Base-by-base conservation (phyloP, 345 rosid genomes). In the Salix caprea region DNA sequence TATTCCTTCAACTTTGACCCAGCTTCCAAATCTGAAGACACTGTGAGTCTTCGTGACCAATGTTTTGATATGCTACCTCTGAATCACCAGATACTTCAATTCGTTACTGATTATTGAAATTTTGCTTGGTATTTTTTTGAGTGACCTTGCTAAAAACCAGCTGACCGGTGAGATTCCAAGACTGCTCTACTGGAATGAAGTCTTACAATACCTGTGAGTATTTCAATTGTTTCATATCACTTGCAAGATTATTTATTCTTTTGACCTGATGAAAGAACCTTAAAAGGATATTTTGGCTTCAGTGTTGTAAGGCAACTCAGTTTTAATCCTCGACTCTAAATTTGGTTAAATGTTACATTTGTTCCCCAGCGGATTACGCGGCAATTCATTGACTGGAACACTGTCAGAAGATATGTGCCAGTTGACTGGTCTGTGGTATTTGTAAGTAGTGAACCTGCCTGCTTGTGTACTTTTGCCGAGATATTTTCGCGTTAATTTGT, bases 111-210 rank as follows among this genome's bases (percentile, higher is more conserved):
- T 2, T 16, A 23, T 39, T 61, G 12, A 14, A 2, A n/a, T n/a
- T 1, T 4, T 39, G 8, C 30, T 21, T 10, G 15, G 39, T 2
- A 67, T 72, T 19, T 48, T 12, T 65, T 48, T 69, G 70, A 96
- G 99, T 13, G 97, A 96, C 77, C 95, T 96, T 81, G 97, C 99
- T 2, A 83, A 87, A 34, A 96, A 96, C 83, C 92, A 83, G 81
- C 89, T 96, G 19, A 85, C 80, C 0, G 98, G 98, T 4, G 98
- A 92, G 81, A 96, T 96, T 40, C 95, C 99, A 0, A 87, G 99
- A 74, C 67, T 94, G 54, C 87, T 96, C 62, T 96, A 94, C 34
- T 96, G 99, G 99, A 96, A 92, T 80, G 99, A 96, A 85, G 98
- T 96, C 7, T 73, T 96, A 70, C 99, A 96, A 80, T 96, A 90